Conservation (phyloP, 2,329 filamentous ascomycete genomes). For the Hypoxylon rubiginosum region DNA sequence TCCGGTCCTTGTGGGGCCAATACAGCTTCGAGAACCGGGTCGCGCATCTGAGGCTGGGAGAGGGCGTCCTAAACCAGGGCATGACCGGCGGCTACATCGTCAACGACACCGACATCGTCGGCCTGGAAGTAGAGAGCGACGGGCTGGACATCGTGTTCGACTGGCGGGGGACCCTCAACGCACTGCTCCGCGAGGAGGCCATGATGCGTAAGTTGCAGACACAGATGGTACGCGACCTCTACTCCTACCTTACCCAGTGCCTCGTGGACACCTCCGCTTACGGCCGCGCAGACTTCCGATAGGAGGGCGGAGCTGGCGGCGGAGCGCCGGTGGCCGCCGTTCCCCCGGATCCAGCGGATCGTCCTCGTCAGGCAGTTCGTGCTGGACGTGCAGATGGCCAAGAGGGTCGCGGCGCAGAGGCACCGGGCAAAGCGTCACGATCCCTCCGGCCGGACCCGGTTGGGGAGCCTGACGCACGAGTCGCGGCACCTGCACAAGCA, state of each 20-base stretch:
- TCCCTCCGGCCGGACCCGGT: slow-evolving; percentile 19
- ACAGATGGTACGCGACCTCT: slow-evolving; percentile 36
- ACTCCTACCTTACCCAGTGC: slow-evolving; percentile 16
- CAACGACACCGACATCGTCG: slow-evolving; percentile 39
- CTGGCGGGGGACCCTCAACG: slow-evolving; percentile 34
- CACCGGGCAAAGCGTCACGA: slow-evolving; percentile 33
- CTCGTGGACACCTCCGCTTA: slow-evolving; percentile 25
- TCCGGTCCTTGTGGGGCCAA: slow-evolving; percentile 31
- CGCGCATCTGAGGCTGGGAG: slow-evolving; percentile 36
- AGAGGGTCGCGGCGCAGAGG: slow-evolving; percentile 34
- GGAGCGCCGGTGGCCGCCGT: slow-evolving; percentile 35
- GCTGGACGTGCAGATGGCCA: slow-evolving; percentile 39
- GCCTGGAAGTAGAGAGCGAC: slow-evolving; percentile 31
- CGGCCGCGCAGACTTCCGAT: slow-evolving; percentile 21
- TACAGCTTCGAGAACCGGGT: slow-evolving; percentile 40
- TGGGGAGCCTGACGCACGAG: slow-evolving; percentile 36
- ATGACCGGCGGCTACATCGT: slow-evolving; percentile 39
- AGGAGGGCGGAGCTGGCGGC: slow-evolving; percentile 24
- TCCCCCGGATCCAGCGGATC: slow-evolving; percentile 31
- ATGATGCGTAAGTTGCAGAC: slow-evolving; percentile 40
- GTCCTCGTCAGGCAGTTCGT: slow-evolving; percentile 37
- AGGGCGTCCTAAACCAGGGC: slow-evolving; percentile 35
- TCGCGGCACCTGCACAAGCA: slow-evolving; percentile 39
- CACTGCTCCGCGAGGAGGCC: slow-evolving; percentile 40
- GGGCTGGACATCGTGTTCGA: slow-evolving; percentile 33